Conservation (phyloP, 2,329 filamentous ascomycete genomes). For the Neofusicoccum kwambonambiense region DNA sequence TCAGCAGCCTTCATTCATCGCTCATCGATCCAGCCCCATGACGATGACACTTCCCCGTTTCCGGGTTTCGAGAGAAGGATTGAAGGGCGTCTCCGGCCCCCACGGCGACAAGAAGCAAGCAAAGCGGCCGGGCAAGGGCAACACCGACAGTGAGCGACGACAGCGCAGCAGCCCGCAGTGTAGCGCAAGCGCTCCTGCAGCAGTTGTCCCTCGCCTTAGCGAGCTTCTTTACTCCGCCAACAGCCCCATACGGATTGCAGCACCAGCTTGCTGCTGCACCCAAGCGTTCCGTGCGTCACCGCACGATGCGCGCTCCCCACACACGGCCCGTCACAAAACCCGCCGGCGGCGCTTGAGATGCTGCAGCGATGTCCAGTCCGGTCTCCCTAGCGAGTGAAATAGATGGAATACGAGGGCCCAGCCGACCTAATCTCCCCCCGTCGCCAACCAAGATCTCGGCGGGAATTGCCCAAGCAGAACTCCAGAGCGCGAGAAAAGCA, state of each 20-base stretch:
- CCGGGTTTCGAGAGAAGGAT: neutral
- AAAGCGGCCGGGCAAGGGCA: neutral
- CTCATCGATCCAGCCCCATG: neutral
- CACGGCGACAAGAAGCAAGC: neutral
- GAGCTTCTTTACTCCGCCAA: neutral
- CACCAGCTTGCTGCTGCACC: neutral
- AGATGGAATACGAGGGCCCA: slow-evolving; percentile 2
- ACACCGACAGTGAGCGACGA: too few relatives aligned
- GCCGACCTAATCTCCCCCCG: neutral
- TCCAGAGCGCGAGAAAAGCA: too few relatives aligned
- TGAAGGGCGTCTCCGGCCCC: neutral
- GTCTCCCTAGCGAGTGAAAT: neutral
- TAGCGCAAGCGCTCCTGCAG: neutral
- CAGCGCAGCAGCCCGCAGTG: too few relatives aligned
- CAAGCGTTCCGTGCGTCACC: neutral
- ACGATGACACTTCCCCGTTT: neutral
- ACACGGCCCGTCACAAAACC: too few relatives aligned
- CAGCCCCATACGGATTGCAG: neutral
- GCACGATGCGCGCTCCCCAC: neutral
- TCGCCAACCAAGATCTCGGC: too few relatives aligned
- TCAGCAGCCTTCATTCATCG: neutral
- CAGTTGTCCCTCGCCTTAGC: neutral
- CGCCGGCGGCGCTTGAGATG: neutral
- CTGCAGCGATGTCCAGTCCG: neutral
- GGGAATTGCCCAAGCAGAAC: too few relatives aligned